Base-by-base conservation (phyloP, 2,329 filamentous ascomycete genomes). In the Aspergillus sp. region DNA sequence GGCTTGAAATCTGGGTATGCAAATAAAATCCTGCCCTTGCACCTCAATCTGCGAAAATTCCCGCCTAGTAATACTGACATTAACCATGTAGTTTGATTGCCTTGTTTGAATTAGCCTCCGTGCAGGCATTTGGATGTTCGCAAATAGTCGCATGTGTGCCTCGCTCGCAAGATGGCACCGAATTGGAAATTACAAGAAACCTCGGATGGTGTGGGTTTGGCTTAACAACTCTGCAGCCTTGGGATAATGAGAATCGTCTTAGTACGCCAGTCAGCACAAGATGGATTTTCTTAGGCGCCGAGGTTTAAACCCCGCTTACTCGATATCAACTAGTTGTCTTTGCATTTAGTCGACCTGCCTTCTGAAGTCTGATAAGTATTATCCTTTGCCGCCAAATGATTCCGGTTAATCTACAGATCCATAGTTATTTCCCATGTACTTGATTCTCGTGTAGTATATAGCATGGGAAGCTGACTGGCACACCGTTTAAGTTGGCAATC, bases 151-250 rank as follows among this genome's bases (percentile, higher is more conserved):
- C 92, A 67, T 93, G 90, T 75, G 82, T 96, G 61, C 91, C 93
- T 73, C 89, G 91, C 62, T 80, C 80, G 45, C 85, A 88, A 61
- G 81, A 85, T 39, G 76, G 81, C 24, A 78, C 83, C 58, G 85
- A 90, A 61, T 80, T 84, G 57, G 85, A 88, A 65, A 81, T 86
- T 57, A 80, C 89, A 68, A 91, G 89, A 74, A 93, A 91, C 68
- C 83, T 97, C 51, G 90, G 92, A 72, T 97, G 93, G 93, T 93
- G 96, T 63, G 93, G 93, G 55, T 96, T 96, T 71, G 89, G 90
- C 70, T 83, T 93, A 64, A 87, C 86, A 49, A 93, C 90, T 22
- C 81, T 97, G 43, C 88, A 92, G 65, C 83, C 85, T 65, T 96
- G 91, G 88, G 83, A 59, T 45, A 38, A 80, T 44, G 47, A 85